phyloP scores from a whole-genome alignment of 495 filamentous ascomycete genomes.

The Mytilinidion resinicola region DNA sequence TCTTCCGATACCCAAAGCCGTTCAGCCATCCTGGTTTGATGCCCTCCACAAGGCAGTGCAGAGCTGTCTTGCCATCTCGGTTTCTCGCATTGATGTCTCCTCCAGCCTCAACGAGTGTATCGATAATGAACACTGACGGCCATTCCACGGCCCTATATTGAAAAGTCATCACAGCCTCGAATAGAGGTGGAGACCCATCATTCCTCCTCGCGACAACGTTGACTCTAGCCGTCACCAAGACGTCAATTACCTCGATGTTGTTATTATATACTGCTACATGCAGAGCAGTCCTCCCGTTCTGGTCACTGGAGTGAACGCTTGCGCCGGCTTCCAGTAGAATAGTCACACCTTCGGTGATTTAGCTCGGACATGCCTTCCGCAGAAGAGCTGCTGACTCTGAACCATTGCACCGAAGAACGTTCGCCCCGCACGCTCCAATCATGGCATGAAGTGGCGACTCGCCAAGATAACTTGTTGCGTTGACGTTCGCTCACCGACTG shows the following conservation, averaged over 20 bases:
- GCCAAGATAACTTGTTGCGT: background rate
- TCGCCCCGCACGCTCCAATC: background rate
- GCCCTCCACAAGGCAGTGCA: background rate
- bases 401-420: background rate
- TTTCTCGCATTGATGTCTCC: background rate
- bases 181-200: background rate
- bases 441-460: background rate
- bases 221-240: background rate
- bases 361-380: background rate
- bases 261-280: background rate
- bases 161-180: background rate
- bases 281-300: background rate
- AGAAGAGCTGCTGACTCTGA: background rate
- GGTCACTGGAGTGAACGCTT: background rate
- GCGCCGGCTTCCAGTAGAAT: background rate
- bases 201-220: background rate
- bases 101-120: background rate
- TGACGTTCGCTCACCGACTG: background rate
- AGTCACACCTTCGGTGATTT: background rate
- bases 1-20: background rate
- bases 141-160: background rate
- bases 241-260: background rate
- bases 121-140: background rate
- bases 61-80: background rate
- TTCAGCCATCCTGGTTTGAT: background rate